Evolutionary conservation across 805 yeast species (phyloP), one percentile per base, ranked within the genome.

Genomic region (Saturnispora silvae): DNA sequence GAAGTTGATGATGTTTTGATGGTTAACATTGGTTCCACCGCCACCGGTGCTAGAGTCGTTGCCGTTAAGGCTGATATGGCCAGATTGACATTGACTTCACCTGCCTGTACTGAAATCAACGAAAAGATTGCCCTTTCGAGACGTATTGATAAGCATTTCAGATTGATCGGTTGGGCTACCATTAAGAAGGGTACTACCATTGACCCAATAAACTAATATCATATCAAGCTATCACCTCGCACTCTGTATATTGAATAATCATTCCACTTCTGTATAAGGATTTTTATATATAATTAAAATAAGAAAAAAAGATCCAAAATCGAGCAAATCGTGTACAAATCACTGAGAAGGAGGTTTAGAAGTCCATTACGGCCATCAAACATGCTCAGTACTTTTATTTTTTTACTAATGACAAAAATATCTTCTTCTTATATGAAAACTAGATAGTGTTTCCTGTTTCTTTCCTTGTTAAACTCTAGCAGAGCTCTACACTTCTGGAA

Each of bases 51-150:
- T 40, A 82, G 96, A 64, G 98, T 92, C 48, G 81, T 86, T 50
- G 95, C 95, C 34, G 97, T 92, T 38, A 83, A 85, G 64, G 97
- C 97, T 44, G 99, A 92, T 74, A 85, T 94, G 96, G 98, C 98
- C 32, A 84, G 96, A 72, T 72, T 92, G 56, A 86, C 85, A 58
- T 74, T 92, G 59, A 89, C 97, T 33, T 79, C 95, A 33, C 98
- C 99, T 40, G 98, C 97, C 34, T 92, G 99, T 77, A 89, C 99
- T 27, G 96, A 89, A 69, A 73, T 89, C 35, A 84, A 94, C 50
- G 99, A 92, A 69, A 89, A 92, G 80, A 89, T 92, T 62, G 99
- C 99, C 28, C 70, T 92, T 57, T 86, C 96, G 31, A 83, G 99
- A 74, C 87, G 98, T 75, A 92, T 92, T 53, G 99, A 92, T 61